Base-by-base conservation (phyloP, 345 rosid genomes). In the Clausena lansium region DNA sequence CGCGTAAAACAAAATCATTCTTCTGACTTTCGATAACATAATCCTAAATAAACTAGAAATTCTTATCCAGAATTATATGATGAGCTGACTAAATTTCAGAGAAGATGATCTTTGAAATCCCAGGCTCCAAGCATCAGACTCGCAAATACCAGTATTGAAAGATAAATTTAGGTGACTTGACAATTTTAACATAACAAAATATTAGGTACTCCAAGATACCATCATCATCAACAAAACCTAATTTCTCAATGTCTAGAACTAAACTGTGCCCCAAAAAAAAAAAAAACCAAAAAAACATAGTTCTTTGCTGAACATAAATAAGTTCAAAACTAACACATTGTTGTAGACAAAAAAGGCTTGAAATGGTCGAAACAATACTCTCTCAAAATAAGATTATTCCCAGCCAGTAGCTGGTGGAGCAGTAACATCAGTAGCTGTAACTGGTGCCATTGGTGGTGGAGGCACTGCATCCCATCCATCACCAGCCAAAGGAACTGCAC, bases 381-480 rank as follows among this genome's bases (percentile, higher is more conserved):
- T 6, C 38, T 22, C 72, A 27, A 24, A 28, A 73, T 27, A 19
- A 15, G 67, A 66, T 85, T 58, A 85, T 0, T 88, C 92, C 96
- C 94, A 93, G 17, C 78, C 78, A 4, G 85, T 66, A 19, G 85
- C 7, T 75, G n/a, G 73, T 0, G 71, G 35, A 9, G 71, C 47
- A 14, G 83, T 2, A 22, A 4, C 22, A 17, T 72, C 68, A 13
- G 84, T 78, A 7, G 54, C 78, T 2, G 67, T 13, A 50, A 66
- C 38, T 32, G 14, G 66, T 0, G 78, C 50, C 13, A 68, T 7
- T 24, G 19, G 71, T 58, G 88, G 74, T 3, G 87, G 84, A 7
- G 88, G 80, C 25, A 41, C 84, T 0, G 81, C 35, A 22, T 91
- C 95, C 98, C 95, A 92, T 36, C 86, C 92, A 36, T 79, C 88